These are phyloP conservation scores for Zelonia costaricensis DNA, from an alignment of 208 protist species.

Conservation along the genomic window DNA sequence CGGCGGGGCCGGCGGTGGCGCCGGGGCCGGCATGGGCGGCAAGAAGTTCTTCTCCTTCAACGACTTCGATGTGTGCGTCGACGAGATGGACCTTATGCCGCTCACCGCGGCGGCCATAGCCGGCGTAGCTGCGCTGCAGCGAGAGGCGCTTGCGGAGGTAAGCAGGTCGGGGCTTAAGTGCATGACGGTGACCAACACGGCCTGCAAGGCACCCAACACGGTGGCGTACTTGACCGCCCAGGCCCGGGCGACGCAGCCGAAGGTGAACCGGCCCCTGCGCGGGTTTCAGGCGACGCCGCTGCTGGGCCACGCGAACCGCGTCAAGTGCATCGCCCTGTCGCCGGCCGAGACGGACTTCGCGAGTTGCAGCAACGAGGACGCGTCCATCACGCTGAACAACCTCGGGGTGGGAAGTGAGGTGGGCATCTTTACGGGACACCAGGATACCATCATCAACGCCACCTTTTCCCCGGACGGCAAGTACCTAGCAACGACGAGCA, in stretches of 20 bases:
- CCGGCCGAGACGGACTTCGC: slow-evolving; percentile 73
- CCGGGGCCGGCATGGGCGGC: slow-evolving; percentile 9
- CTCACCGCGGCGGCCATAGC: slow-evolving; percentile 2
- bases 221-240: slow-evolving; percentile 16
- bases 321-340: slow-evolving; percentile 83
- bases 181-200: slow-evolving; percentile 39
- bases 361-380: slow-evolving; percentile 87
- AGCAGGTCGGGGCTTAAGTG: not conserved
- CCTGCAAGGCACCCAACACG: slow-evolving; percentile 34
- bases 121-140: not conserved
- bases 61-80: slow-evolving; percentile 82
- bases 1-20: not conserved
- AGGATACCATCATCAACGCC: slow-evolving; percentile 81
- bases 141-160: not conserved
- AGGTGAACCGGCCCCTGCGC: slow-evolving; percentile 27
- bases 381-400: slow-evolving; percentile 67
- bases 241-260: slow-evolving; percentile 3
- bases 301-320: slow-evolving; percentile 76
- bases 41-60: slow-evolving; percentile 73
- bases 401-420: slow-evolving; percentile 58
- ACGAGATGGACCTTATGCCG: slow-evolving; percentile 71
- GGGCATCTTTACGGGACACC: slow-evolving; percentile 87
- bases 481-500: slow-evolving; percentile 87
- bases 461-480: slow-evolving; percentile 86
- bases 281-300: slow-evolving; percentile 34